A percentile compares a stretch with the other conserved stretches of the same genome.
Evolutionary conservation across 495 filamentous ascomycete species (phyloP).

Genomic region (Eremomyces bilateralis): DNA sequence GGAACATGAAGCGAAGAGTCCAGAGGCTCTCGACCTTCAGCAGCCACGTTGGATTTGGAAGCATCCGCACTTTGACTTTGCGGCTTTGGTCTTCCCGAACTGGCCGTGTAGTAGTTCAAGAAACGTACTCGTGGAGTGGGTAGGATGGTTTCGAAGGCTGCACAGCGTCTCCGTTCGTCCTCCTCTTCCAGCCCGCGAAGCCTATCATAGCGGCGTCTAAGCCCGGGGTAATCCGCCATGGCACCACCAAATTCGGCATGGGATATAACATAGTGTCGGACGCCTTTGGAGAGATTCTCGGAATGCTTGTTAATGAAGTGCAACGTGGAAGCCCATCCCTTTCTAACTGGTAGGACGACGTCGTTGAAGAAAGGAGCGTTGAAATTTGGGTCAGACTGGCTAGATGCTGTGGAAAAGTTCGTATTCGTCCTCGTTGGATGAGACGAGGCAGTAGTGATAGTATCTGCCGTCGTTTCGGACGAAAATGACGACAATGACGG

Average conservation of each 20-base stretch:
- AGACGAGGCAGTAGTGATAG: background rate
- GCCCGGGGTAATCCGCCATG: constrained; percentile 49
- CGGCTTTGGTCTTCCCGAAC: constrained; percentile 46
- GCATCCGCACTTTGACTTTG: constrained; percentile 16
- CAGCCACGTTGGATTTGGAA: no score
- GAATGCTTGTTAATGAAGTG: constrained; percentile 69
- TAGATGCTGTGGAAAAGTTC: constrained; percentile 9
- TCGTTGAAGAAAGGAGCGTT: constrained; percentile 59
- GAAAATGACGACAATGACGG: constrained; percentile 7
- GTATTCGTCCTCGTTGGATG: constrained; percentile 5
- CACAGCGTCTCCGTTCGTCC: constrained; percentile 20
- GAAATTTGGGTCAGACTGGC: constrained; percentile 36
- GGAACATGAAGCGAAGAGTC: no score
- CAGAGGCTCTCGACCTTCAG: constrained; percentile 7
- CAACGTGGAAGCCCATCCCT: constrained; percentile 39
- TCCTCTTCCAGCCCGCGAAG: constrained; percentile 50
- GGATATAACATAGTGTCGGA: constrained; percentile 50
- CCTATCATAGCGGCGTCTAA: constrained; percentile 44
- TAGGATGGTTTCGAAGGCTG: constrained; percentile 4
- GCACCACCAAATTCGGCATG: constrained; percentile 66
- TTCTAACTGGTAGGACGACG: constrained; percentile 36
- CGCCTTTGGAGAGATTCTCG: constrained; percentile 42
- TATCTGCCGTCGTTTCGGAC: constrained; percentile 6
- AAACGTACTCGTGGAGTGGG: constrained; percentile 36
- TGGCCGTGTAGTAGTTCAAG: constrained; percentile 78